Percentiles rank a stretch among this genome's conserved stretches.
phyloP scores from a whole-genome alignment of 2,329 filamentous ascomycete genomes.

The Bimuria novae-zelandiae region DNA sequence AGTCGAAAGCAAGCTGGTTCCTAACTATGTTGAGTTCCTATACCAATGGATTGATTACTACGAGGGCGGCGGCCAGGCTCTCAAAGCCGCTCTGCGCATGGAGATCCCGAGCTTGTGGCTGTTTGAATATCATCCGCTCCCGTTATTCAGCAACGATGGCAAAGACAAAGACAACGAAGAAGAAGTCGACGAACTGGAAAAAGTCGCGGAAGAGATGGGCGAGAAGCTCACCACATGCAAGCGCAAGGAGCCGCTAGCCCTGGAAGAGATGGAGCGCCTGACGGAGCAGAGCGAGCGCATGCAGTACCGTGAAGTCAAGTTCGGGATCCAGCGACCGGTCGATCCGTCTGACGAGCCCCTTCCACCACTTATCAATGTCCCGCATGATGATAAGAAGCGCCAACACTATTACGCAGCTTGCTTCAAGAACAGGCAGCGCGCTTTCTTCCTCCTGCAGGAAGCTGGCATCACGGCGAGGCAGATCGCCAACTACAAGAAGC shows the following conservation, averaged over 20 bases:
- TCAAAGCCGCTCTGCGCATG: constrained; percentile 35
- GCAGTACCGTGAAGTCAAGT: constrained; percentile 39
- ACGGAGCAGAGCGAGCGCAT: constrained; percentile 35
- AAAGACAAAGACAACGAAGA: background rate
- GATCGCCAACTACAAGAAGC: constrained; percentile 33
- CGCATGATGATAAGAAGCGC: constrained; percentile 24
- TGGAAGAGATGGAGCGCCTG: constrained; percentile 27
- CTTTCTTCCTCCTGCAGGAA: constrained; percentile 36
- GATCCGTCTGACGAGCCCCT: constrained; percentile 25
- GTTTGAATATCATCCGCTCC: constrained; percentile 38
- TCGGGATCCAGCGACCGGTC: constrained; percentile 34
- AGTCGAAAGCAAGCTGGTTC: constrained; percentile 28
- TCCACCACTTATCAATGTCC: constrained; percentile 39
- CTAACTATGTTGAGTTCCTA: constrained; percentile 42
- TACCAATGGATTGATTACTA: constrained; percentile 41
- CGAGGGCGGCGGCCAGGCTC: constrained; percentile 36
- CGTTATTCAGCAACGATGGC: constrained; percentile 15
- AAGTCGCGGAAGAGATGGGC: constrained; percentile 21
- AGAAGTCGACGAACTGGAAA: constrained; percentile 10
- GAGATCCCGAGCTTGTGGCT: constrained; percentile 44
- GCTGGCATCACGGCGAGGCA: constrained; percentile 34
- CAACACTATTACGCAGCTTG: constrained; percentile 37
- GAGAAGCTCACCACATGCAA: constrained; percentile 23
- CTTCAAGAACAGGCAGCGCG: constrained; percentile 37
- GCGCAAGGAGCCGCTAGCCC: constrained; percentile 30